Evolutionary conservation across 768 basidiomycete species (phyloP), one percentile per base, ranked within the genome.

Genomic region (Boletellus emodensis): DNA sequence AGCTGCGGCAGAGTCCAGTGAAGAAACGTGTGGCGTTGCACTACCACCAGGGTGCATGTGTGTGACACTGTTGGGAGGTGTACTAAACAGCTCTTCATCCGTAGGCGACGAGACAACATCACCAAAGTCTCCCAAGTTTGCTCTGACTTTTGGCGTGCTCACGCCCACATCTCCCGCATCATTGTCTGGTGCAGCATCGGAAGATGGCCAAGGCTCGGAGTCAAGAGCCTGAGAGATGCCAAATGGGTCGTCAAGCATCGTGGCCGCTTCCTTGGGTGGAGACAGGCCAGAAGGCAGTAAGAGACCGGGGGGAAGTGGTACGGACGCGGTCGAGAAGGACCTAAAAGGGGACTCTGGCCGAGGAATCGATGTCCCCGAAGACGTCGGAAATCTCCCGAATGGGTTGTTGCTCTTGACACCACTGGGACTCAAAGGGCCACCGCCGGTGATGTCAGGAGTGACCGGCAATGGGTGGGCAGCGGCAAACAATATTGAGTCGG

Each of bases 361-460:
- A 36, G 70, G 66, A 30, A 70, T 68, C 3, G 62, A 58, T 30
- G 67, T 54, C 41, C 71, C 75, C 22, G 72, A 68, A 34, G 75
- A 66, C 72, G 77, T 75, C 2, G 75, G 73, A 28, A 94, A 66
- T 40, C 85, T 74, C 52, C 90, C 93, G 61, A 97, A 97, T 4
- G 94, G 94, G 65, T 97, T 97, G 61, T 87, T 95, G 61, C 89
- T 93, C 73, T 89, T 89, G 48, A 69, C 65, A 40, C 67, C 65
- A 18, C 69, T 53, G 6, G 72, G 69, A 20, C 82, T 76, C 34
- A 71, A 59, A 6, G 83, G 79, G 30, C 40, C 42, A 42, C 55
- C 49, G 37, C 75, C 80, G 1, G 76, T 73, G 7, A 76, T 57
- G 38, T 85, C 82, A 35, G 92, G 90, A 0, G 88, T 83, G 18